Evolutionary conservation across 768 basidiomycete genomes (phyloP).

Genomic region (Rhodotorula graminis): DNA sequence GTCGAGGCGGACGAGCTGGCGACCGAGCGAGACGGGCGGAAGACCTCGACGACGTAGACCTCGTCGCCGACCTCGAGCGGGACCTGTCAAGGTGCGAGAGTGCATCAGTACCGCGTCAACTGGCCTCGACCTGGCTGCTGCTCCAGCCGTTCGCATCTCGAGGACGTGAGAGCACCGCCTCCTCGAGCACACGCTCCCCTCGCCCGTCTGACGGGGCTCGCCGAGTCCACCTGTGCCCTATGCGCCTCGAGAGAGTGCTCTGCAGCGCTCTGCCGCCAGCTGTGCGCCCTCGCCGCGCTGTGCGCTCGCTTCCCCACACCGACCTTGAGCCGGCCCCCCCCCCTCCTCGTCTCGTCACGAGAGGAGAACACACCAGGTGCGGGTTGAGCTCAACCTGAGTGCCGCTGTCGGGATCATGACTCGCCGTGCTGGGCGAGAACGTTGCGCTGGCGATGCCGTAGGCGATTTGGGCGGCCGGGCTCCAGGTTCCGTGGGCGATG

Average conservation of each 20-base stretch:
- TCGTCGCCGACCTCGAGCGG: constrained; percentile 90
- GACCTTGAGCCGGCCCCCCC: background rate
- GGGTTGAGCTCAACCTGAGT: background rate
- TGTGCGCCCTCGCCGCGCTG: background rate
- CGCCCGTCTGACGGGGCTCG: too few relatives aligned
- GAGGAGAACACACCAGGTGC: background rate
- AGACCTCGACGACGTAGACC: constrained; percentile 86
- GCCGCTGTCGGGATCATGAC: too few relatives aligned
- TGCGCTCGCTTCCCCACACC: too few relatives aligned
- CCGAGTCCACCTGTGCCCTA: too few relatives aligned
- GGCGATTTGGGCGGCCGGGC: background rate
- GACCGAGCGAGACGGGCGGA: constrained; percentile 2
- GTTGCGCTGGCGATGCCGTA: background rate
- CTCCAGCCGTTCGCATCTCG: too few relatives aligned
- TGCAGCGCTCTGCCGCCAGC: too few relatives aligned
- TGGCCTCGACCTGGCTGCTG: too few relatives aligned
- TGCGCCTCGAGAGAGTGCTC: too few relatives aligned
- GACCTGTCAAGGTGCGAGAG: constrained; percentile 37
- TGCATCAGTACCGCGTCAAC: too few relatives aligned
- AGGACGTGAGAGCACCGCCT: too few relatives aligned
- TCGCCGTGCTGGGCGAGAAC: background rate
- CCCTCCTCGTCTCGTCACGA: background rate
- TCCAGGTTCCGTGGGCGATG: background rate
- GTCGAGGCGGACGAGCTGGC: background rate
- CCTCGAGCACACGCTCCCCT: background rate